phyloP scores from a whole-genome alignment of 139 green algal species.

The Pedinophyceae sp. region DNA sequence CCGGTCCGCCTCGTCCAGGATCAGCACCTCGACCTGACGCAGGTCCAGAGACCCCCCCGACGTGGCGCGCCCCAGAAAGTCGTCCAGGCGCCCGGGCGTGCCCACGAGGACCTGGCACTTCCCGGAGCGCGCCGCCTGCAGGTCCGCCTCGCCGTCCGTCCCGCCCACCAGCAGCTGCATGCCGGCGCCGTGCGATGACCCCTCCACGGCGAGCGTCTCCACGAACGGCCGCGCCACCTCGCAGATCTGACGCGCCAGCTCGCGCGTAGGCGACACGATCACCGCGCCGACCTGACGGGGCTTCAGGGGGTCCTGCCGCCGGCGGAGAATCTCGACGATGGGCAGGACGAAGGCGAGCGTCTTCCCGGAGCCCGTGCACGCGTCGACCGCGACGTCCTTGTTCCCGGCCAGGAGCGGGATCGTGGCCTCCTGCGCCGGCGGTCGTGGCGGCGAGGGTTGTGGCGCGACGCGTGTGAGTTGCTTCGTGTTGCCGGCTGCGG shows the following conservation, averaged over 20 bases:
- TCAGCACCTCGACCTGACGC: slow-evolving; percentile 44
- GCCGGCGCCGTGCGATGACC: neutral
- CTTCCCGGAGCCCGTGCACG: slow-evolving; percentile 90
- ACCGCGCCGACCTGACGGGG: slow-evolving; percentile 75
- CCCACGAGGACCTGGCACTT: slow-evolving; percentile 60
- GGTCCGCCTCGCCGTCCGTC: slow-evolving; percentile 6
- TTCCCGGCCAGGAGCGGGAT: slow-evolving; percentile 82
- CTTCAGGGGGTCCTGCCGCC: slow-evolving; percentile 39
- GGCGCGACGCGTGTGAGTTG: neutral
- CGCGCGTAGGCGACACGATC: slow-evolving; percentile 80
- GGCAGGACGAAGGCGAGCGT: slow-evolving; percentile 93
- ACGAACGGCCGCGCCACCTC: slow-evolving; percentile 67
- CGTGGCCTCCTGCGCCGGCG: slow-evolving; percentile 49
- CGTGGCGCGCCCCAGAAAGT: slow-evolving; percentile 57
- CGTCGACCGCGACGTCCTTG: slow-evolving; percentile 94
- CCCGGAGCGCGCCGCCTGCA: neutral
- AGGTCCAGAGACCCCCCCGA: neutral
- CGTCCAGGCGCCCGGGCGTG: slow-evolving; percentile 80
- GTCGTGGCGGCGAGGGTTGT: neutral
- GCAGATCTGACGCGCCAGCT: slow-evolving; percentile 82
- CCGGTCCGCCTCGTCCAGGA: slow-evolving; percentile 92
- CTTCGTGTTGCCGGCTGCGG: no score
- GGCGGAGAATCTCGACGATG: slow-evolving; percentile 67
- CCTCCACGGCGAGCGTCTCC: slow-evolving; percentile 21
- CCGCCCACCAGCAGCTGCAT: slow-evolving; percentile 20